Percentiles rank a stretch among this genome's conserved stretches.
phyloP scores from a whole-genome alignment of 2,329 filamentous ascomycete genomes.

The Neopestalotiopsis sp. region DNA sequence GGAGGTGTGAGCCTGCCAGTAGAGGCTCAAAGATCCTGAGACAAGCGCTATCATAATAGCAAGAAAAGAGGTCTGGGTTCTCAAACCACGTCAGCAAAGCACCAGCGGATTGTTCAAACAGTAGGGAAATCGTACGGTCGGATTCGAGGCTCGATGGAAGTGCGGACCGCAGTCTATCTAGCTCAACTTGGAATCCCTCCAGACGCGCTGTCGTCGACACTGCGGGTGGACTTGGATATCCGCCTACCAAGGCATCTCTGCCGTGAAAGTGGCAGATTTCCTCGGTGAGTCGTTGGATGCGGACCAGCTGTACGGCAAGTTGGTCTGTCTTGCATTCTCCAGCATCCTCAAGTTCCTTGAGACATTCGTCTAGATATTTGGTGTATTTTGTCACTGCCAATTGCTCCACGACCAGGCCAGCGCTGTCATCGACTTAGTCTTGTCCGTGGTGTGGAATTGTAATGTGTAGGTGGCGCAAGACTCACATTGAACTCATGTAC shows the following conservation, averaged over 20 bases:
- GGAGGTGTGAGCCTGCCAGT: conserved; percentile 7
- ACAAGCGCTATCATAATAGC: conserved; percentile 6
- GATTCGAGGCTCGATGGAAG: background rate
- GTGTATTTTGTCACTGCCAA: conserved; percentile 1
- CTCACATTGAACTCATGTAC: conserved; percentile 11
- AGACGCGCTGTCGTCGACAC: background rate
- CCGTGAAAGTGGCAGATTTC: conserved; percentile 8
- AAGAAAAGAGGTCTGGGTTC: conserved; percentile 6
- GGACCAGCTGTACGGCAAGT: conserved; percentile 11
- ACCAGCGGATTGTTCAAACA: background rate
- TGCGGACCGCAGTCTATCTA: conserved; percentile 5
- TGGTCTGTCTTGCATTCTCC: conserved; percentile 11
- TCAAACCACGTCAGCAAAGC: conserved; percentile 4
- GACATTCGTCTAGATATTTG: background rate
- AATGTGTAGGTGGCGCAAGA: background rate
- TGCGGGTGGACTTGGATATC: background rate
- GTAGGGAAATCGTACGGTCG: conserved; percentile 1
- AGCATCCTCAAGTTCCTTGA: conserved; percentile 1
- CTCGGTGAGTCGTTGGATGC: conserved; percentile 10
- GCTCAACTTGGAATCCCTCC: conserved; percentile 1
- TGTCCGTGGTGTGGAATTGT: background rate
- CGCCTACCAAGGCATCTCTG: background rate
- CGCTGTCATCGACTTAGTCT: conserved; percentile 4
- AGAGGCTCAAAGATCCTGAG: conserved; percentile 1
- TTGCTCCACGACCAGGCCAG: conserved; percentile 3